A percentile compares a stretch with the other conserved stretches of the same genome.
Evolutionary conservation across 306 rosid genomes (phyloP).

Genomic region (Casuarina equisetifolia): DNA sequence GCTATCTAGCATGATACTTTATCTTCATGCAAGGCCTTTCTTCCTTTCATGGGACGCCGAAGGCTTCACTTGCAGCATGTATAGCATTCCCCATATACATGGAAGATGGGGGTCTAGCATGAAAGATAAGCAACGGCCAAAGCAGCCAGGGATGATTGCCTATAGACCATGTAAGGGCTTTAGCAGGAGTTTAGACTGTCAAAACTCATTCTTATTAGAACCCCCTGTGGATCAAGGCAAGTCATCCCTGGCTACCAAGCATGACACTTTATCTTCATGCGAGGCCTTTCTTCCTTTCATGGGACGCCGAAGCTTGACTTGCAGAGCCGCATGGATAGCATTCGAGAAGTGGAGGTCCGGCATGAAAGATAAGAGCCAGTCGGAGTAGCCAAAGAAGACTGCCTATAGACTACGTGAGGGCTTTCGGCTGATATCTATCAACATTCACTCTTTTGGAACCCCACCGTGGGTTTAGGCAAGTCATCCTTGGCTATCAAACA

Average conservation of each 20-base stretch:
- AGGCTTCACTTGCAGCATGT: constrained; percentile 17
- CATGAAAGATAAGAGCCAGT: constrained; percentile 75
- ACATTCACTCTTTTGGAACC: background rate
- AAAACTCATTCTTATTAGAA: background rate
- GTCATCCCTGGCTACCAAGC: constrained; percentile 72
- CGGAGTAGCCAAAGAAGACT: constrained; percentile 44
- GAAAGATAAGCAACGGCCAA: constrained; percentile 65
- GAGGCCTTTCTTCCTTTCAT: constrained; percentile 45
- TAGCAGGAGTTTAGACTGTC: background rate
- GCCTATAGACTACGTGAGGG: constrained; percentile 36
- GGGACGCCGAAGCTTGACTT: too few species aligned
- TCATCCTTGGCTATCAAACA: constrained; percentile 72
- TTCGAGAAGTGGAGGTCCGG: constrained; percentile 43
- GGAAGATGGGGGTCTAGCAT: constrained; percentile 54
- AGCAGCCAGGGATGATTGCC: constrained; percentile 50
- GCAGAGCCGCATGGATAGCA: constrained; percentile 36
- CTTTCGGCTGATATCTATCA: background rate
- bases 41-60: constrained; percentile 18
- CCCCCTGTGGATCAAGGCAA: constrained; percentile 46
- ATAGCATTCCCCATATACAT: constrained; percentile 30
- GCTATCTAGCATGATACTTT: constrained; percentile 57
- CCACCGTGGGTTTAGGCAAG: constrained; percentile 51
- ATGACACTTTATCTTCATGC: constrained; percentile 65
- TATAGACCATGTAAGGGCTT: constrained; percentile 18
- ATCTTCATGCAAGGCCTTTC: constrained; percentile 65